Evolutionary conservation across 2,329 filamentous ascomycete species (phyloP), one percentile per base, ranked within the genome.

Genomic region (Alternaria burnsii): DNA sequence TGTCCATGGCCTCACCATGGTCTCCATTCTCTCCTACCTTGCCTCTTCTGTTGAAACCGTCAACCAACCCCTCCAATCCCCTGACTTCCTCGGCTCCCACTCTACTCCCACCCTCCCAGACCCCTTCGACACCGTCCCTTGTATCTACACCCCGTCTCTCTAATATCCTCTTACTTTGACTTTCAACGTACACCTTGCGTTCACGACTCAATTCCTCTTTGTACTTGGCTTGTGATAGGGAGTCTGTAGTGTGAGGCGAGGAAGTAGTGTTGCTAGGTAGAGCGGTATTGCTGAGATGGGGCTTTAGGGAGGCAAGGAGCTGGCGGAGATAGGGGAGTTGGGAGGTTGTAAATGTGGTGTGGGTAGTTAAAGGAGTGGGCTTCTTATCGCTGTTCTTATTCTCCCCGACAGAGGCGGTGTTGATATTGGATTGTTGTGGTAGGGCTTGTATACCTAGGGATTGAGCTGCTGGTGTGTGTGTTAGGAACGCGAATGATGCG

Each of bases 131-230:
- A 9, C 77, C 77, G 52, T 78, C 73, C 55, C 42, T 70, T 3
- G 77, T 76, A 62, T 92, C 89, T 58, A 94, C 80, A 0, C 91
- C 91, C 46, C 88, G 82, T 44, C 87, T 84, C 80, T 97, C 92
- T 41, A 97, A 81, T 75, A 96, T 91, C 61, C 91, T 85, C 67
- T 88, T 84, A 52, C 92, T 91, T 71, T 93, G 89, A 55, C 86
- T 86, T 79, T 97, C 94, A 50, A 98, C 89, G 76, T 98, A 98
- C 67, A 91, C 86, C 58, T 90, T 84, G 61, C 94, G 84, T 76
- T 95, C 89, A 54, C 88, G 86, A 40, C 89, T 85, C 81, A 84
- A 83, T 54, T 82, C 78, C n/a, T 76, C 72, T 16, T 72, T 72
- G 6, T 77, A 75, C 10, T 77, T 73, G 22, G 42, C 2, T n/a